Evolutionary conservation across 352 stramenopile species (phyloP).

Genomic region (Peronospora destructor): DNA sequence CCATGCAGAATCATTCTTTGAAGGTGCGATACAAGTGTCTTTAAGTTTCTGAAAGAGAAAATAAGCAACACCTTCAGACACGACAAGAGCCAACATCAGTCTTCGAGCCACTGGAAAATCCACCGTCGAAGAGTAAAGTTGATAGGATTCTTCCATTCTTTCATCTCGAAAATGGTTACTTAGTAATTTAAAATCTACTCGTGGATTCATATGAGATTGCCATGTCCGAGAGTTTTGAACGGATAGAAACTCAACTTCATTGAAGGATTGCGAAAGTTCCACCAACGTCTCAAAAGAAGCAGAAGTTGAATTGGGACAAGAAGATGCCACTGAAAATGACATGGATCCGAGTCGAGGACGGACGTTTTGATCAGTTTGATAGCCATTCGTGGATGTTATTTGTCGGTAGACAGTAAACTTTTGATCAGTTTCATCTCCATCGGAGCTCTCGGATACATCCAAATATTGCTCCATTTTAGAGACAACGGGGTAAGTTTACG

Average conservation of each 20-base stretch:
- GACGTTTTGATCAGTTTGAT: no score
- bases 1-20: constrained; percentile 27
- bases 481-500: no score
- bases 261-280: no score
- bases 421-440: no score
- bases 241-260: background rate
- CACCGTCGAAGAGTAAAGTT: constrained; percentile 67
- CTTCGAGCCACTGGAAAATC: constrained; percentile 52
- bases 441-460: no score
- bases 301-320: no score
- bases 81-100: constrained; percentile 56
- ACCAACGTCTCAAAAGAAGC: no score
- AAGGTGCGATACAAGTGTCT: constrained; percentile 31
- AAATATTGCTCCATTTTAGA: no score
- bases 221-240: constrained; percentile 5
- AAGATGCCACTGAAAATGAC: no score
- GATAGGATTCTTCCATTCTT: constrained; percentile 69
- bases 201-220: constrained; percentile 49
- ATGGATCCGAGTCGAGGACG: no score
- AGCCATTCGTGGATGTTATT: no score
- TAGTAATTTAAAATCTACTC: constrained; percentile 41
- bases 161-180: constrained; percentile 71
- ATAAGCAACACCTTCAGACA: constrained; percentile 49
- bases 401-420: no score
- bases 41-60: constrained; percentile 44